Conservation (phyloP, 257 asterid genomes). For the Nicotiana otophora region DNA sequence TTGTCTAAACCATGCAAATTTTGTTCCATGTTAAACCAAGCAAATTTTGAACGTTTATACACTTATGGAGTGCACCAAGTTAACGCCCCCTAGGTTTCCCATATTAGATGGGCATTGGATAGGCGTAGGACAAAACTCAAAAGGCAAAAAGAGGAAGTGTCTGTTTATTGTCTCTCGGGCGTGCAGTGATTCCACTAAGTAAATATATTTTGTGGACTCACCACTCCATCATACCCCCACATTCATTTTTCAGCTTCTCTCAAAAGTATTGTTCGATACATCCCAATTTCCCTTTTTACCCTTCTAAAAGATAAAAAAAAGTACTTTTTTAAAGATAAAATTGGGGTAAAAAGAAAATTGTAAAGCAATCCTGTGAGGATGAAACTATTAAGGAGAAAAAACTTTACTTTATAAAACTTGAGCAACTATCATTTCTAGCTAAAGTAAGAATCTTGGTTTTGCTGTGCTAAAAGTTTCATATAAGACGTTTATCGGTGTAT, state of each 20-base stretch:
- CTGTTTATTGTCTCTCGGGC: constrained; percentile 19
- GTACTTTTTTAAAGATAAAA: neutral
- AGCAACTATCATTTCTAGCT: neutral
- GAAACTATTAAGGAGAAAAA: neutral
- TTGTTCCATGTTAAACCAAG: too few species aligned
- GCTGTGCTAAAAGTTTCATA: neutral
- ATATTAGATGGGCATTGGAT: neutral
- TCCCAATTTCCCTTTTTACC: neutral
- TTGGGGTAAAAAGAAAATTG: neutral
- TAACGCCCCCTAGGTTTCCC: too few species aligned
- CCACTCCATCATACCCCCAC: constrained; percentile 20
- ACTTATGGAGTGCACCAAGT: too few species aligned
- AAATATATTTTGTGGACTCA: constrained; percentile 22
- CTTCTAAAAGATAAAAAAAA: neutral
- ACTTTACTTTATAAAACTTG: neutral
- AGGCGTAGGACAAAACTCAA: neutral
- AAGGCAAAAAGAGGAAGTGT: neutral
- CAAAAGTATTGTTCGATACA: neutral
- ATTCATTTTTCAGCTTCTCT: neutral
- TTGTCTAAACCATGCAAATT: too few species aligned
- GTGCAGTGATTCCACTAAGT: constrained; percentile 55
- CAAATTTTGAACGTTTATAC: too few species aligned
- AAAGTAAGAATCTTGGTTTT: neutral
- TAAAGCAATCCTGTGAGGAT: neutral
- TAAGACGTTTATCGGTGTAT: neutral